Evolutionary conservation across 176 grass and related monocot genomes (phyloP), one percentile per base, ranked within the genome.

Genomic region (Typha latifolia): DNA sequence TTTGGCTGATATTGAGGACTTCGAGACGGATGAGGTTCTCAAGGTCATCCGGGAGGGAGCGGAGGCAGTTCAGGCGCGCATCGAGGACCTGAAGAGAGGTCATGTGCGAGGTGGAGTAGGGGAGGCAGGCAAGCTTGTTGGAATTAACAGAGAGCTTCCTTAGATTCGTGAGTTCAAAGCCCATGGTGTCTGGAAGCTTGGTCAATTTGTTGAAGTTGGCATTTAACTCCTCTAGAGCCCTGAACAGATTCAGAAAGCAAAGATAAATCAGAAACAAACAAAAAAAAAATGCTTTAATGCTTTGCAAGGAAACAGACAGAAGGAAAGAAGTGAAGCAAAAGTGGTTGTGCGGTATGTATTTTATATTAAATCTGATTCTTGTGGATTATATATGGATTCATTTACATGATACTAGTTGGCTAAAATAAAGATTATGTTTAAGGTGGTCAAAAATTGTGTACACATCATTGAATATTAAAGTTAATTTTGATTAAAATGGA

Each of bases 151-250:
- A 94, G 16, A 99, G 81, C 56, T 77, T 82, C 32, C 70, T 85
- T 26, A 99, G 65, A 70, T 78, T 80, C 48, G 85, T 64, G n/a
- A 99, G 85, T 79, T 99, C 95, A 53, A 87, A 99, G 20, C 95
- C 95, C 26, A 99, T 88, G 14, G 87, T 99, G 61, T 92, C 90
- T n/a, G 95, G 95, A 57, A 99, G 85, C 62, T 47, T 53, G 0
- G 79, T 80, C 65, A 99, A 80, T 69, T 94, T 77, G 87, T 99
- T 99, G 81, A 94, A 99, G 77, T 92, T 99, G 71, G 86, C 89
- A 84, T 90, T 84, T 69, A 99, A 73, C 72, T 99, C 95, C 49
- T 94, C 86, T 52, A 99, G 68, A 4, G 81, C 82, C 1, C 94
- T 99, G 78, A 4, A 50, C 5, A 63, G 37, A 43, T 53, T 20